Base-by-base conservation (phyloP, 1,139 yeast species). In the Hemisphaericaspora lyxosophila region DNA sequence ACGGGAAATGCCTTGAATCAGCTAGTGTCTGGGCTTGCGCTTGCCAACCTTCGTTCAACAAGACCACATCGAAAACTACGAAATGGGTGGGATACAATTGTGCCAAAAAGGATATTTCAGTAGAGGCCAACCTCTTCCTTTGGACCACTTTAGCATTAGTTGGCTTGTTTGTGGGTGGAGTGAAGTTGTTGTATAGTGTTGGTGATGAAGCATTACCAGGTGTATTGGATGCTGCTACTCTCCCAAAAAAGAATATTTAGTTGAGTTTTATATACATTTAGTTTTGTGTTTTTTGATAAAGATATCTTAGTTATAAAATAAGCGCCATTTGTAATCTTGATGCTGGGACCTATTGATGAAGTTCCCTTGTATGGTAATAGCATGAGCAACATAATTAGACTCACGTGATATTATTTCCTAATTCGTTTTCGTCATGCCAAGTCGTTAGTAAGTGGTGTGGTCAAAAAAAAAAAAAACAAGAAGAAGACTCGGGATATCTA, bases 41-140 rank as follows among this genome's bases (percentile, higher is more conserved):
- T 32, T 83, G 90, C 59, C 56, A 70, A 17, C 59, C 85, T 12
- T 69, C 81, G 14, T 65, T 59, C 44, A 67, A 78, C 55, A 57
- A 67, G 48, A 62, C 65, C 33, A 60, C 60, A 26, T 63, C 68
- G 38, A 68, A 68, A 46, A 82, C 88, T 20, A 78, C 82, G 31
- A 60, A 64, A 44, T 84, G 88, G 87, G 74, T 81, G 3, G 92
- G 92, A 23, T 59, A 53, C 41, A 78, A 80, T 45, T 84, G 92
- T 59, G 68, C 75, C 49, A 82, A 83, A 69, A 71, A 69, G 53
- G 89, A 85, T 51, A 71, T 82, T 42, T 72, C 84, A 31, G 70
- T 76, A 2, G 79, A 79, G 56, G 80, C 85, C 45, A 77, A 83
- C 51, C 67, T 85, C 51, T 70, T 84, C 49, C 71, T 83, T 48